Percentiles rank a stretch among this genome's conserved stretches.
Conservation (phyloP, 306 rosid genomes). For the Phaseolus lunatus region DNA sequence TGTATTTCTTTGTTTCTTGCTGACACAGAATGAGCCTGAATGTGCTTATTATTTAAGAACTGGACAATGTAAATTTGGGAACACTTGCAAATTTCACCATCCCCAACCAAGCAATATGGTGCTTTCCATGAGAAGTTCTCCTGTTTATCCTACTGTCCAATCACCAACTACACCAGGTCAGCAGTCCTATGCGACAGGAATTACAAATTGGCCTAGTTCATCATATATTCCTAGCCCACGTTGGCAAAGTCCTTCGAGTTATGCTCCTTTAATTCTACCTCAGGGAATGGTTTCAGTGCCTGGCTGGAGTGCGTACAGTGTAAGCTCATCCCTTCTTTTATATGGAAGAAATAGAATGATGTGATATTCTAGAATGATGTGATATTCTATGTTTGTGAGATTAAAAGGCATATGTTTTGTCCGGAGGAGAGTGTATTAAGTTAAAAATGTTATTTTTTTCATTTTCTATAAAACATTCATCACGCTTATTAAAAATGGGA, state of each 20-base stretch:
- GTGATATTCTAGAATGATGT: conserved; percentile 18
- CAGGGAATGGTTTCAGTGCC: conserved; percentile 97
- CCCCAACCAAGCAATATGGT: conserved; percentile 94
- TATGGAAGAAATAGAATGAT: conserved; percentile 27
- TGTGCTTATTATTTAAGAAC: conserved; percentile 96
- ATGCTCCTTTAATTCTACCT: conserved; percentile 84
- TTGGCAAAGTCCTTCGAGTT: conserved; percentile 97
- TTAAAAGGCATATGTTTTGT: conserved; percentile 13
- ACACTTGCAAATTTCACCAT: conserved; percentile 96
- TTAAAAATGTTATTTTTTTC: conserved; percentile 22
- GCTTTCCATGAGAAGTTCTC: conserved; percentile 84
- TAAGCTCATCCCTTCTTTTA: conserved; percentile 57
- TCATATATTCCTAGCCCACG: conserved; percentile 93
- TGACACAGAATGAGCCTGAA: conserved; percentile 76
- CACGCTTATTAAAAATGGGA: no score
- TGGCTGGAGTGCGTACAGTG: conserved; percentile 87
- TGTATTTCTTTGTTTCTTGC: conserved; percentile 35
- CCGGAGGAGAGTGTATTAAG: neutral
- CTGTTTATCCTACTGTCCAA: conserved; percentile 83
- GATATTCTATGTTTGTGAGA: conserved; percentile 31
- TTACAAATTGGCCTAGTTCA: conserved; percentile 92
- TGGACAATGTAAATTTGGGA: conserved; percentile 93
- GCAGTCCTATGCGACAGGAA: conserved; percentile 85
- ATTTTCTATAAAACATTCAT: neutral
- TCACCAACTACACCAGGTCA: conserved; percentile 94